Evolutionary conservation across 345 rosid genomes (phyloP), one percentile per base, ranked within the genome.

Genomic region (Mangifera indica): DNA sequence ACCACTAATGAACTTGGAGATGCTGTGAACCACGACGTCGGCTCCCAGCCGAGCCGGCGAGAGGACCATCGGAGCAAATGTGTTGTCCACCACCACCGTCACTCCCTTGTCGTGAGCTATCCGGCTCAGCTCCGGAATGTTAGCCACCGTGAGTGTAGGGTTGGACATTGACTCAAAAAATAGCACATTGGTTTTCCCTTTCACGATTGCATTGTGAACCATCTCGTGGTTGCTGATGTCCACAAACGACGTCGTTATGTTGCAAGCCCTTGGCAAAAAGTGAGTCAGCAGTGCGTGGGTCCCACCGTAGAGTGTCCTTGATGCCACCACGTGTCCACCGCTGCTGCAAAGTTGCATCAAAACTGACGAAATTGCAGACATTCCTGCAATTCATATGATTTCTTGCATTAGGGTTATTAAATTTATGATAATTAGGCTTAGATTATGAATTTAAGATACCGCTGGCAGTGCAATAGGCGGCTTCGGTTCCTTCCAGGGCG

Each of bases 301-400:
- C 73, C 99, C 98, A 52, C 98, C n/a, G n/a, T n/a, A n/a, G n/a
- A n/a, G n/a, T n/a, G n/a, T n/a, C n/a, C n/a, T n/a, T n/a, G n/a
- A n/a, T 0, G 97, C 99, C 86, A 91, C 98, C 77, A 92, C 80
- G 91, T 92, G 99, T 55, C 89, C 98, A n/a, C 99, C 98, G 74
- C 93, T 92, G 85, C 94, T 87, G 84, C 98, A 95, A 0, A 92
- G 90, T 74, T 95, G 99, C 64, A 95, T 54, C 79, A 95, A 52
- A 74, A 91, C 98, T 71, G 96, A 84, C 4, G 99, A 89, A 78
- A 95, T 95, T 34, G 99, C 99, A 2, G 99, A 85, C 99, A 91
- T 92, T 32, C 99, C 99, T 95, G 81, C 29, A 53, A 68, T 32
- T 55, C 42, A 8, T 37, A 37, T 0, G 46, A 21, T n/a, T n/a